phyloP scores from a whole-genome alignment of 371 early-diverging fungal species.

The Haplosporangium sp. region DNA sequence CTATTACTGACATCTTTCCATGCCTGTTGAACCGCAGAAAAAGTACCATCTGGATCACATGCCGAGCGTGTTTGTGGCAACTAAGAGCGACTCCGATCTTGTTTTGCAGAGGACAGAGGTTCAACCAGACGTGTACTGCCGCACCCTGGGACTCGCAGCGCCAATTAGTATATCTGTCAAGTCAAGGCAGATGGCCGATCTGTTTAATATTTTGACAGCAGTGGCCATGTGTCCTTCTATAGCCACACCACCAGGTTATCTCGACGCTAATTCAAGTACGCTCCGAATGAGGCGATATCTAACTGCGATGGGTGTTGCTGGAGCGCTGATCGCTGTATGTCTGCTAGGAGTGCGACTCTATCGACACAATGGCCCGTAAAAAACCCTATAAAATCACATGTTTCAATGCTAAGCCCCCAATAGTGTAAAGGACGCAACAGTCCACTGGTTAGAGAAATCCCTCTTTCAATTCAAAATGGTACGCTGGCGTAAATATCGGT shows the following conservation, averaged over 20 bases:
- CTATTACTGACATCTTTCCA: slow-evolving; percentile 1
- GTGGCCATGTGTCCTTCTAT: slow-evolving; percentile 85
- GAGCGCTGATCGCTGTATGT: slow-evolving; percentile 42
- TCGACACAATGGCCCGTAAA: slow-evolving; percentile 25
- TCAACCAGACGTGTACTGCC: slow-evolving; percentile 95
- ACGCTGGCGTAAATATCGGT: too few species aligned
- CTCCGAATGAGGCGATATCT: slow-evolving; percentile 39
- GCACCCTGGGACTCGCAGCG: slow-evolving; percentile 82
- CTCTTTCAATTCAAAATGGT: background rate
- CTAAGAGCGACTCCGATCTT: slow-evolving; percentile 92
- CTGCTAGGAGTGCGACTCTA: slow-evolving; percentile 40
- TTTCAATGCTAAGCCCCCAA: too few species aligned
- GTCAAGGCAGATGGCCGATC: slow-evolving; percentile 83
- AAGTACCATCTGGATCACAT: slow-evolving; percentile 85
- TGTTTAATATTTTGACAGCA: slow-evolving; percentile 86
- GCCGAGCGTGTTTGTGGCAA: slow-evolving; percentile 92
- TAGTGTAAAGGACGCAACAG: too few species aligned
- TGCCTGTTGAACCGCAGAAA: slow-evolving; percentile 58
- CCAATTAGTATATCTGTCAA: slow-evolving; percentile 93
- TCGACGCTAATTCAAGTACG: slow-evolving; percentile 42
- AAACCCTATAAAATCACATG: too few species aligned
- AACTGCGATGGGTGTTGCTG: slow-evolving; percentile 46
- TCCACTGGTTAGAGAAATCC: background rate
- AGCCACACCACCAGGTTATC: slow-evolving; percentile 55
- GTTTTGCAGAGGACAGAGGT: slow-evolving; percentile 80